Evolutionary conservation across 1,284 basidiomycete species (phyloP), one percentile per base, ranked within the genome.

Genomic region (Fomitopsis betulina): DNA sequence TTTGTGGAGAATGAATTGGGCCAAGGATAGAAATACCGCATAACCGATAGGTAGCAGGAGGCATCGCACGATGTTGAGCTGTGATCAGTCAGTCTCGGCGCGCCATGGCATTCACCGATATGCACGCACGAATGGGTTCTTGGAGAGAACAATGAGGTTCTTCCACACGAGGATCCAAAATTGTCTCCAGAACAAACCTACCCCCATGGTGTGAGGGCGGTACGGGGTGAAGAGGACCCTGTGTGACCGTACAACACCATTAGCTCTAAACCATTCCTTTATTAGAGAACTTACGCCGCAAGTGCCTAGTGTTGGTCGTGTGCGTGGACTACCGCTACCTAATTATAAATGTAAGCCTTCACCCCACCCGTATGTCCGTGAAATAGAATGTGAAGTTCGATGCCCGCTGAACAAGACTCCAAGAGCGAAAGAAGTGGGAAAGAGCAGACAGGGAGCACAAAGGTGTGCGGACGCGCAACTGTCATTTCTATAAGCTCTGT

Each of bases 141-240:
- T 86, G n/a, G 78, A 79, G 35, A 86, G 71, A 12, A 87, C 78
- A 54, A 86, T 87, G 86, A 85, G 88, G 64, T 91, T 91, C 79
- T 92, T 92, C 77, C 82, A 79, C 55, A 83, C 79, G 39, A 92
- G 71, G 4, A 82, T 84, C 13, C 70, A 70, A 61, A 86, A 81
- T 72, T 91, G 89, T 21, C 81, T 76, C 74, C 80, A 80, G 67
- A 88, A 86, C n/a, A 76, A 25, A 3, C 17, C 33, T 17, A 15
- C 2, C 30, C 47, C 32, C 49, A 51, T 51, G 6, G 4, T 23
- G 33, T 21, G 6, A 27, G 13, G 45, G 45, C 17, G 3, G 17
- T 13, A 21, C 15, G 25, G 15, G 23, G 8, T n/a, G 45, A 21
- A 45, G 10, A 15, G 27, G 3, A 15, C 7, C 23, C 19, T 47